Base-by-base conservation (phyloP, 108 stramenopile species). In the Aureococcus anophagefferens region DNA sequence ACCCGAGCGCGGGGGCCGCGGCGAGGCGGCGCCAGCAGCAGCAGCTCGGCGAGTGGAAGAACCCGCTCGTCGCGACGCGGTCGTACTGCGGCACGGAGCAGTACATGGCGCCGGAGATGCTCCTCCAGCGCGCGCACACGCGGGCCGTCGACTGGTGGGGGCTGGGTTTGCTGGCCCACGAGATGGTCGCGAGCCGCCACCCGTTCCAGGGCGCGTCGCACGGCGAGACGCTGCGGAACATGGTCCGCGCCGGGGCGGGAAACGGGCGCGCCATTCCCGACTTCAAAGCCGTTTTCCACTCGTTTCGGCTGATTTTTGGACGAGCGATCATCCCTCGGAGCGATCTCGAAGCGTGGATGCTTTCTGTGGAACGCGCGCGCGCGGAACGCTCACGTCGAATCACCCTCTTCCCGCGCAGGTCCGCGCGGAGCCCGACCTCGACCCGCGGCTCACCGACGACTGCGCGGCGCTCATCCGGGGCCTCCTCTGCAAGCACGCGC, bases 141-240 rank as follows among this genome's bases (percentile, higher is more conserved):
- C 69, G 68, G 36, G 72, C 67, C 37, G 72, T 77, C n/a, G 80
- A 81, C 65, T 81, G 80, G 80, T 81, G 80, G 80, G 74, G 76
- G 35, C 69, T 81, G 17, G 80, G 80, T 30, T 31, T 81, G 63
- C 37, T 80, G 14, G 65, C 64, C 1, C 76, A 80, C 76, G 79
- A 80, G 68, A 76, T 80, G 76, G 32, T 80, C n/a, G 63, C 75
- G 18, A 71, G 72, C 16, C n/a, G 46, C 29, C 79, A 80, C 73
- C 79, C 79, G 5, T 80, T 80, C 79, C 75, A 72, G n/a, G 79
- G 79, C 62, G 59, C 63, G 25, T 67, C 63, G 17, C 79, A 80
- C 69, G 74, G 66, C 65, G 72, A 73, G 63, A 80, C 79, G 30
- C 36, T 77, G 36, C 71, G 72, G 4, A 77, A 77, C 72, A 77